Evolutionary conservation across 2,329 filamentous ascomycete genomes (phyloP).

Genomic region (Aspergillus pseudonomiae): DNA sequence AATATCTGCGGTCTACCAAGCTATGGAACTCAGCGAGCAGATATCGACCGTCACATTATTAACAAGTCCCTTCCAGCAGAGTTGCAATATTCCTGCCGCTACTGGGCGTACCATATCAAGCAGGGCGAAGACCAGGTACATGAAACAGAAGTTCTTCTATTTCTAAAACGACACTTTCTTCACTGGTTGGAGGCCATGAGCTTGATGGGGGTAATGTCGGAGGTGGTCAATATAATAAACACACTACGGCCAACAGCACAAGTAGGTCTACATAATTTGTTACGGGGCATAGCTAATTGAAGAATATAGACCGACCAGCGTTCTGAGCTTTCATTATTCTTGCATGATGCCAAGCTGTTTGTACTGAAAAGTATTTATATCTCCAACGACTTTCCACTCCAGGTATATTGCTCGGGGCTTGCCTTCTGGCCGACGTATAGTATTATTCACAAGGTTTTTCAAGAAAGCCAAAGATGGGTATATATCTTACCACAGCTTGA

Average conservation of each 20-base stretch:
- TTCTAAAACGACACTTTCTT: slow-evolving; percentile 25
- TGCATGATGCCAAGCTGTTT: slow-evolving; percentile 37
- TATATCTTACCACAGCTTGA: slow-evolving; percentile 22
- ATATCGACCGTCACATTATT: slow-evolving; percentile 19
- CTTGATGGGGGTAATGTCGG: slow-evolving; percentile 19
- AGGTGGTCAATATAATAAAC: slow-evolving; percentile 21
- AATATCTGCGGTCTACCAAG: slow-evolving; percentile 20
- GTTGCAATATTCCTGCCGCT: slow-evolving; percentile 32
- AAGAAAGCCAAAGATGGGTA: too few relatives aligned
- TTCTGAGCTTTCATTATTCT: slow-evolving; percentile 19
- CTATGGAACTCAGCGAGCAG: slow-evolving; percentile 1
- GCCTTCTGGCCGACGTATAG: slow-evolving; percentile 25
- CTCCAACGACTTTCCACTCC: slow-evolving; percentile 29
- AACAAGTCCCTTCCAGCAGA: slow-evolving; percentile 17
- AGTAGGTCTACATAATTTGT: not conserved
- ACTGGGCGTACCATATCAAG: slow-evolving; percentile 28
- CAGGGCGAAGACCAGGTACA: slow-evolving; percentile 8
- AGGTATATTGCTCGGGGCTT: slow-evolving; percentile 38
- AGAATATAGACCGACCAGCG: too few relatives aligned
- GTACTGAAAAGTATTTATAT: slow-evolving; percentile 21
- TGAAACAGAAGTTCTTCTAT: slow-evolving; percentile 8
- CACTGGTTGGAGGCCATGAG: slow-evolving; percentile 31
- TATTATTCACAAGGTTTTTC: too few relatives aligned
- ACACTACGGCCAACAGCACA: not conserved
- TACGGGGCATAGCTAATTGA: too few relatives aligned